Evolutionary conservation across 1,139 yeast species (phyloP).

Genomic region (Zygosaccharomyces pseudobailii): DNA sequence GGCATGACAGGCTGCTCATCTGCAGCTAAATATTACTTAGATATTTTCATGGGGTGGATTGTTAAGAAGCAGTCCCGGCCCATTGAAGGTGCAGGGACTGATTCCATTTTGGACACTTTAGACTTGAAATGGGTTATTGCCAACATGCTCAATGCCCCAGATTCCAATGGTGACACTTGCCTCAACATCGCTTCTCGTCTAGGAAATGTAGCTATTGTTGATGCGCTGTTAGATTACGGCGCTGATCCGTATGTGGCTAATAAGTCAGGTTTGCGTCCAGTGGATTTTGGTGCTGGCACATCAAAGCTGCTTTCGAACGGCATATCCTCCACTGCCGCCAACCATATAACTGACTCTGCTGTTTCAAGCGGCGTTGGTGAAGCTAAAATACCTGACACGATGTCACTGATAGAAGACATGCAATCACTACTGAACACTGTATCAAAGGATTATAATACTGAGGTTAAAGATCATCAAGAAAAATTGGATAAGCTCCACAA

Average conservation of each 20-base stretch:
- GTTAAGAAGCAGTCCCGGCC: slow-evolving; percentile 40
- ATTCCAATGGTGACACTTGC: slow-evolving; percentile 82
- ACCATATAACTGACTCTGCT: slow-evolving; percentile 3
- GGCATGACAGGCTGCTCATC: slow-evolving; percentile 66
- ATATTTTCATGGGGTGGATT: slow-evolving; percentile 75
- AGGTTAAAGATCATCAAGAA: slow-evolving; percentile 26
- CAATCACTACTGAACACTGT: slow-evolving; percentile 26
- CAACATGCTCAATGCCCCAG: slow-evolving; percentile 70
- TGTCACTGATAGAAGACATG: slow-evolving; percentile 25
- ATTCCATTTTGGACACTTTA: slow-evolving; percentile 36
- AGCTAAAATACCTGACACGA: slow-evolving; percentile 22
- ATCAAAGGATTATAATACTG: slow-evolving; percentile 29
- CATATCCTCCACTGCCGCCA: slow-evolving; percentile 3
- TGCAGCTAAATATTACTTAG: slow-evolving; percentile 71
- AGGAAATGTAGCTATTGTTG: slow-evolving; percentile 78
- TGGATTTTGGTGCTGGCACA: slow-evolving; percentile 62
- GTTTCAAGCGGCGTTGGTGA: slow-evolving; percentile 5
- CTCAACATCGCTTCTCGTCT: slow-evolving; percentile 86
- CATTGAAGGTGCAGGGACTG: slow-evolving; percentile 36
- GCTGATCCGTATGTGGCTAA: slow-evolving; percentile 79
- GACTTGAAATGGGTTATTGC: slow-evolving; percentile 58
- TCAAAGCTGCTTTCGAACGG: slow-evolving; percentile 16
- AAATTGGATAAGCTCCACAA: slow-evolving; percentile 24
- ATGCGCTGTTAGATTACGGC: slow-evolving; percentile 74
- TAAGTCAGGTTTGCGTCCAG: slow-evolving; percentile 78